Conservation (phyloP, 2,329 filamentous ascomycete genomes). For the Knoxdaviesia capensis region DNA sequence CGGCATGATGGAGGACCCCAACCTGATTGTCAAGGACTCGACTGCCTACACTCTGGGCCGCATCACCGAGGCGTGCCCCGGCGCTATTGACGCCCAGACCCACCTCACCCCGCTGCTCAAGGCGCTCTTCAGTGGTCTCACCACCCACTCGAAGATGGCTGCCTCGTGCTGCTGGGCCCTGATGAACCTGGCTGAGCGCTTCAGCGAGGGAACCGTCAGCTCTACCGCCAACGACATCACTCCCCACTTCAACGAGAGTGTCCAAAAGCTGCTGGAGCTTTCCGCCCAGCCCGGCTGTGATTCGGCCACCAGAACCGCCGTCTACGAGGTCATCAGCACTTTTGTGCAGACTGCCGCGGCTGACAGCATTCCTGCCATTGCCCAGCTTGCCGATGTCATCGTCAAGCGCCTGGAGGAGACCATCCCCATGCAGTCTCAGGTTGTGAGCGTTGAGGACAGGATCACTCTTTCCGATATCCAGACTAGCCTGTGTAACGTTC, state of each 20-base stretch:
- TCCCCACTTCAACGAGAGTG: slow-evolving; percentile 80
- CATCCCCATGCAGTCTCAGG: slow-evolving; percentile 71
- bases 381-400: slow-evolving; percentile 67
- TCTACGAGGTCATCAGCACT: slow-evolving; percentile 90
- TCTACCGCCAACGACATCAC: slow-evolving; percentile 65
- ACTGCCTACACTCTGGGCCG: slow-evolving; percentile 90
- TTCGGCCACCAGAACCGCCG: slow-evolving; percentile 77
- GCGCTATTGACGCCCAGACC: slow-evolving; percentile 67
- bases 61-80: slow-evolving; percentile 83
- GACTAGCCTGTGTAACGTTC: slow-evolving; percentile 78
- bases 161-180: slow-evolving; percentile 97
- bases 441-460: slow-evolving; percentile 91
- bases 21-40: slow-evolving; percentile 83
- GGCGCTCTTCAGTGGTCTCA: slow-evolving; percentile 74
- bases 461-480: slow-evolving; percentile 96
- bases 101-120: slow-evolving; percentile 74
- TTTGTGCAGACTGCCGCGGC: slow-evolving; percentile 83
- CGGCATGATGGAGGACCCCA: slow-evolving; percentile 74
- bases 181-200: slow-evolving; percentile 95
- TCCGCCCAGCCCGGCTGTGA: slow-evolving; percentile 71
- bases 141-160: slow-evolving; percentile 89
- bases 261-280: slow-evolving; percentile 65
- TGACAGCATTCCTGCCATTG: slow-evolving; percentile 66
- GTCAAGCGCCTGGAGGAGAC: slow-evolving; percentile 84
- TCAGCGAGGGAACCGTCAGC: slow-evolving; percentile 60